Evolutionary conservation across 2,329 filamentous ascomycete genomes (phyloP).

Genomic region (Elsinoe fawcettii): DNA sequence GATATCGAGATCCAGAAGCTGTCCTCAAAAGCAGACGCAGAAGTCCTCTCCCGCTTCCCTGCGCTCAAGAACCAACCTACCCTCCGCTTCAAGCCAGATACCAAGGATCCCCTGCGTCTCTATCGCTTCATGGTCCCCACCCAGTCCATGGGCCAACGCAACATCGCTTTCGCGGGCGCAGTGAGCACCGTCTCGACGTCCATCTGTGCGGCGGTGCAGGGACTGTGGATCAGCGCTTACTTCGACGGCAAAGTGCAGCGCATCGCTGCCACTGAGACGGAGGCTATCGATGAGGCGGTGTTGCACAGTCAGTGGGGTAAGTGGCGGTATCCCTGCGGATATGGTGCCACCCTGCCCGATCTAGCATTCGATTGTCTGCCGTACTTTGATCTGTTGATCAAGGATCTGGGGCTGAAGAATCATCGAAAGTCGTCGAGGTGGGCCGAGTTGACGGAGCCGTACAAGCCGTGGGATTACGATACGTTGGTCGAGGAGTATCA

Average conservation of each 20-base stretch:
- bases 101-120: conserved; percentile 29
- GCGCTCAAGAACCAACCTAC: conserved; percentile 45
- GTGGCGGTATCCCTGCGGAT: conserved; percentile 61
- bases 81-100: conserved; percentile 1
- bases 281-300: conserved; percentile 40
- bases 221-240: conserved; percentile 51
- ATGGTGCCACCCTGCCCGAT: conserved; percentile 55
- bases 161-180: conserved; percentile 37
- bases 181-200: conserved; percentile 32
- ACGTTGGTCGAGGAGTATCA: conserved; percentile 47
- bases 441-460: conserved; percentile 49
- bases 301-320: conserved; percentile 61
- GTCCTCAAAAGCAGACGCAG: conserved; percentile 38
- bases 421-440: conserved; percentile 47
- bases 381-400: conserved; percentile 61
- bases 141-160: conserved; percentile 26
- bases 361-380: conserved; percentile 70
- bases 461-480: conserved; percentile 52
- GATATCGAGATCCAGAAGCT: conserved; percentile 35
- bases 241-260: conserved; percentile 46
- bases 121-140: conserved; percentile 40
- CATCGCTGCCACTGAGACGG: conserved; percentile 27
- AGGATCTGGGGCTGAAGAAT: conserved; percentile 55
- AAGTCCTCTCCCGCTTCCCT: conserved; percentile 49
- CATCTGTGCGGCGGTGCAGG: conserved; percentile 34